Base-by-base conservation (phyloP, 1,284 basidiomycete species). In the Ustilago hordei region DNA sequence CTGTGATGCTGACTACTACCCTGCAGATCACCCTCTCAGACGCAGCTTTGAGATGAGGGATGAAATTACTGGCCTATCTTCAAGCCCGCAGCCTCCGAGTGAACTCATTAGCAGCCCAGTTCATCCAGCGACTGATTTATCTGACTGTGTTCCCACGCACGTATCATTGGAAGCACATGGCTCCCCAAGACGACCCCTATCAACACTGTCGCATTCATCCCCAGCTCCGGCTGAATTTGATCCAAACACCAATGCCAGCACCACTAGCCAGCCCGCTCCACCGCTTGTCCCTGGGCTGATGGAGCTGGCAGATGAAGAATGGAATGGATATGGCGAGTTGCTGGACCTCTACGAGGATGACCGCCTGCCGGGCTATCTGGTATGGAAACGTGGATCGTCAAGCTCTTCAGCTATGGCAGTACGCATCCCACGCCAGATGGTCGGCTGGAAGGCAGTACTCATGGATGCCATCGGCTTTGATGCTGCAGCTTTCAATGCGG, bases 391-490 rank as follows among this genome's bases (percentile, higher is more conserved):
- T 1, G 67, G 52, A 9, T 31, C 35, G 2, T 12, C 34, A 0
- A 19, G 47, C 7, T 45, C 59, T 4, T 38, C 36, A 9, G 48
- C 59, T 3, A 53, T 64, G 23, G 47, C 32, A 2, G 55, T 68
- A 6, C 62, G 75, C 8, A 58, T 69, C 2, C 75, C 75, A 15
- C 66, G 70, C 19, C 70, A 77, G 35, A 15, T 77, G 23, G 57
- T 65, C 35, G 75, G 75, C 2, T 77, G 75, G 75, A 77, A 77
- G 50, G 75, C 75, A 12, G 66, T 77, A 3, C 50, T 77, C 11
- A 77, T 69, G 65, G 45, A 70, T 4, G 36, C 63, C 8, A 35
- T 35, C 2, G 58, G 50, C 17, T 41, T 58, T 2, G 60, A 50
- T 17, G 63, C 45, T 36, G 23, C 31, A 0, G 45, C 32, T 8